Percentiles rank a stretch among this genome's conserved stretches.
phyloP scores from a whole-genome alignment of 768 basidiomycete species.

The Calocybe gangraenosa region DNA sequence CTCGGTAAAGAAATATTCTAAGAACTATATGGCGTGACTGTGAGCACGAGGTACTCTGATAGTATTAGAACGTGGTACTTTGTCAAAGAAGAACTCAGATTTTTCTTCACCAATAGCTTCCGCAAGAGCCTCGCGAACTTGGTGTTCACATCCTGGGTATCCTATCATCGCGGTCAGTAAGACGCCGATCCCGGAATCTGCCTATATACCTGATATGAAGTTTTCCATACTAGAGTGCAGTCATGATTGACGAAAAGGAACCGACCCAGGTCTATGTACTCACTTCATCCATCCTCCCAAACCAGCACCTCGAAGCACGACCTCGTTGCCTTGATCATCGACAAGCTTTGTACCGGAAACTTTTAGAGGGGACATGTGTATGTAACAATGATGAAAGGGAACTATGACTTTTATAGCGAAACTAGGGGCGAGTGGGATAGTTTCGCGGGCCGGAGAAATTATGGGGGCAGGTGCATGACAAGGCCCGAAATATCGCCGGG shows the following conservation, averaged over 20 bases:
- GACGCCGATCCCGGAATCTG: background rate
- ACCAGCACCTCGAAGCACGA: constrained; percentile 70
- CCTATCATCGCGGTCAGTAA: constrained; percentile 28
- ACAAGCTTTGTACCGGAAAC: constrained; percentile 59
- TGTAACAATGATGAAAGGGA: background rate
- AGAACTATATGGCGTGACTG: too few species aligned
- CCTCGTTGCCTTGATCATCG: constrained; percentile 50
- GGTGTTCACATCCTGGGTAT: constrained; percentile 78
- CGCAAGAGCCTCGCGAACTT: constrained; percentile 69
- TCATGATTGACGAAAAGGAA: constrained; percentile 5
- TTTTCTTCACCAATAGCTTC: constrained; percentile 62
- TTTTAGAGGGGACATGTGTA: constrained; percentile 47
- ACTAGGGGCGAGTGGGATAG: constrained; percentile 7
- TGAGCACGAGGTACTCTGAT: too few species aligned
- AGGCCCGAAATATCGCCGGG: constrained; percentile 19
- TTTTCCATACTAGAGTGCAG: constrained; percentile 59
- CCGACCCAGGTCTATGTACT: constrained; percentile 23
- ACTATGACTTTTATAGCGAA: constrained; percentile 9
- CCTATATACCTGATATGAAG: constrained; percentile 54
- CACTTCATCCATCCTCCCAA: constrained; percentile 86
- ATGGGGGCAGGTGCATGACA: constrained; percentile 3
- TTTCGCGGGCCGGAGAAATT: constrained; percentile 8
- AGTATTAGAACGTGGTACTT: constrained; percentile 33
- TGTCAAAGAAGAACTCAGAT: constrained; percentile 81
- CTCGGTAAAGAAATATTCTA: constrained; percentile 81